Base-by-base conservation (phyloP, 2,329 filamentous ascomycete species). In the Fusarium decemcellulare region DNA sequence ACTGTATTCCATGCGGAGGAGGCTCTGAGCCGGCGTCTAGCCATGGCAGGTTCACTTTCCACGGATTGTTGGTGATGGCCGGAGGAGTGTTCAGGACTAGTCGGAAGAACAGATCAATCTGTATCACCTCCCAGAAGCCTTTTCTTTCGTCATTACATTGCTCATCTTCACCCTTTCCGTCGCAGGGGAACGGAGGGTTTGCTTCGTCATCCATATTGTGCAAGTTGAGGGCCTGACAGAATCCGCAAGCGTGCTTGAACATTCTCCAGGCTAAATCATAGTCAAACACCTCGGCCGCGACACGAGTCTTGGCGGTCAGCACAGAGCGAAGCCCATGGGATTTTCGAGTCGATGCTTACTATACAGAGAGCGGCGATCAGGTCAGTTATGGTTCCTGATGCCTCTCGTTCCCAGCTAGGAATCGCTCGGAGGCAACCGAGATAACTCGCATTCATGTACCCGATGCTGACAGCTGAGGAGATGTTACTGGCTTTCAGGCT, bases 41-140 rank as follows among this genome's bases (percentile, higher is more conserved):
- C 77, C 76, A 78, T 1, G 77, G 77, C 7, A 79, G 39, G 37
- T 78, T 79, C 50, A 79, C 76, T 30, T 72, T 74, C 77, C 77
- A 79, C 0, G 68, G 61, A 32, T 74, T 72, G 40, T 72, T 67
- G 0, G 75, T 73, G 5, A 79, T 70, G 2, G 64, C 66, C 0
- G 76, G 75, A 9, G 77, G 76, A 4, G 72, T 77, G 29, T 79
- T 75, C 52, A 76, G 69, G 1, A 79, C 56, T 1, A 79, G 72
- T 1, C 77, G 71, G 57, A 74, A 78, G 53, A 76, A 78, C 14
- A 77, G 69, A 27, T 79, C 77, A 14, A 76, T 68, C 29, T 79
- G 76, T 2, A 79, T 72, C 4, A 79, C 70, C n/a, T 78, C 75
- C 77, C 77, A 79, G 30, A 78, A 77, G 0, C 72, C 74, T 27